Evolutionary conservation across 805 yeast species (phyloP).

Genomic region (Cyberlindnera euphorbiiphila): DNA sequence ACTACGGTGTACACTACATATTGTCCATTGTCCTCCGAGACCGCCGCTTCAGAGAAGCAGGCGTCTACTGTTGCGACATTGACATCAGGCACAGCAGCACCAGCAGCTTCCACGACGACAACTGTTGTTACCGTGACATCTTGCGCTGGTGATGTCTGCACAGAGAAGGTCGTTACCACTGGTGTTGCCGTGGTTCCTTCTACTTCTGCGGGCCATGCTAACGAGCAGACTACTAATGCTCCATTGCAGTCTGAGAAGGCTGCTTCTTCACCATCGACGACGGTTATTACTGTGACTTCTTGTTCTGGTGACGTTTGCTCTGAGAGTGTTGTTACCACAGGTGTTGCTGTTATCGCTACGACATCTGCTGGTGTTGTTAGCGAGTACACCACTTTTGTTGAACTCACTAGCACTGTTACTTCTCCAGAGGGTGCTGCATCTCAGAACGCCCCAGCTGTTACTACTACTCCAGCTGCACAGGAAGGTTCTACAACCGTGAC

Average conservation of each 20-base stretch:
- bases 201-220: conserved; percentile 1
- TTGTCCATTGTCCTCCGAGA: conserved; percentile 14
- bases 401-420: conserved; percentile 11
- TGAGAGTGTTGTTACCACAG: conserved; percentile 9
- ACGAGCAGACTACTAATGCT: neutral
- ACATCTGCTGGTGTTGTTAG: conserved; percentile 25
- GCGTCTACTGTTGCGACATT: no score
- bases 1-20: conserved; percentile 29
- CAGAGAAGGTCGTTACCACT: conserved; percentile 3
- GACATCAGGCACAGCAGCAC: conserved; percentile 12
- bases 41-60: neutral
- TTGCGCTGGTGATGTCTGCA: neutral
- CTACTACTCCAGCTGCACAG: no score
- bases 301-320: conserved; percentile 1
- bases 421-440: no score
- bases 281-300: conserved; percentile 2
- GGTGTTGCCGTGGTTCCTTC: conserved; percentile 7
- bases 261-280: conserved; percentile 1
- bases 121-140: conserved; percentile 4
- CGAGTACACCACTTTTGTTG: conserved; percentile 10
- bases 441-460: no score
- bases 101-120: conserved; percentile 7
- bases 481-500: no score
- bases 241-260: neutral
- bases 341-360: conserved; percentile 24